Percentiles rank a stretch among this genome's conserved stretches.
These are phyloP conservation scores for Sarocladiaceae sp. DNA, from an alignment of 2,329 filamentous ascomycete genomes.

Conservation along the genomic window DNA sequence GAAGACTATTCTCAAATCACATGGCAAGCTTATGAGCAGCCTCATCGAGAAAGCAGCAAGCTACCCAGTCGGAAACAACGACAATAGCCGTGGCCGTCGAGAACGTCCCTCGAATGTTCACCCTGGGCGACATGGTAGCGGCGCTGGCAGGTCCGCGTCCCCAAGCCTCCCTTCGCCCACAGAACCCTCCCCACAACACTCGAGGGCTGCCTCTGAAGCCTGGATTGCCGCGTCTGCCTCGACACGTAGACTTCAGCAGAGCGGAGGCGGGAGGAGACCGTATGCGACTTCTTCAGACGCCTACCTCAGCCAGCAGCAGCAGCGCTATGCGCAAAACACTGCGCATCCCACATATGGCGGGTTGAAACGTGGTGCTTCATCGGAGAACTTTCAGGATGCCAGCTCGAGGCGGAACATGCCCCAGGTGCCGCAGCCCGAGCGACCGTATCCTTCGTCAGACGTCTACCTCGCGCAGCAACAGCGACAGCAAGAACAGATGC, in stretches of 20 bases:
- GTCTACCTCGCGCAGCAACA: neutral
- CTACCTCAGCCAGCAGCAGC: slow-evolving; percentile 5
- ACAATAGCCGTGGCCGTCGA: neutral
- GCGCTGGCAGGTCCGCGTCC: neutral
- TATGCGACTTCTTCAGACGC: slow-evolving; percentile 7
- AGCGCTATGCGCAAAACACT: neutral
- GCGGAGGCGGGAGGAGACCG: neutral
- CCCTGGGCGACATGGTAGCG: neutral
- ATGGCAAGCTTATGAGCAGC: slow-evolving; percentile 62
- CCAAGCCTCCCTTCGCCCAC: slow-evolving; percentile 2
- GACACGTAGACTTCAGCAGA: neutral
- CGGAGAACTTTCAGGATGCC: no score
- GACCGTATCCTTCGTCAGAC: neutral
- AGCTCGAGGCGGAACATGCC: no score
- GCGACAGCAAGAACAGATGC: neutral
- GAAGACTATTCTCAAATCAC: slow-evolving; percentile 72
- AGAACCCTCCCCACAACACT: neutral
- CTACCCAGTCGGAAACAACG: neutral
- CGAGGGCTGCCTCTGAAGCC: neutral
- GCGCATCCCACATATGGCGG: no score
- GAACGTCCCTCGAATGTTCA: slow-evolving; percentile 2
- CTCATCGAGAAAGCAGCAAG: slow-evolving; percentile 32
- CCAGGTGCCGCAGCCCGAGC: neutral
- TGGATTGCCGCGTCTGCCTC: neutral
- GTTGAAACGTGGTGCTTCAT: no score